Evolutionary conservation across 495 filamentous ascomycete species (phyloP).

Genomic region (Lophiotrema nucula): DNA sequence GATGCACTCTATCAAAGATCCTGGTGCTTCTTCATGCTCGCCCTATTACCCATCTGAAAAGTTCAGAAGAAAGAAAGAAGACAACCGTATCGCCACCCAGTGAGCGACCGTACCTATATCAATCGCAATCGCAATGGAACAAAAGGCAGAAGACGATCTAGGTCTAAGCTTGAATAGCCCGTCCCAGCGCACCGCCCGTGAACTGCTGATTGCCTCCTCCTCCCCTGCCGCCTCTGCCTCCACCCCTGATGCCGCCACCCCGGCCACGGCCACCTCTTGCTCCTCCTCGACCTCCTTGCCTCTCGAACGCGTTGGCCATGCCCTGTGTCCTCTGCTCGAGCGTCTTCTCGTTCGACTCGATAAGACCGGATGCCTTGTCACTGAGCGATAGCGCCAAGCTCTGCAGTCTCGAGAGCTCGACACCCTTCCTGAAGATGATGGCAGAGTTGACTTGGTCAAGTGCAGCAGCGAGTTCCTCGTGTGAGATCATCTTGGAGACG

Average conservation of each 20-base stretch:
- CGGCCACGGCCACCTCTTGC: slow-evolving; percentile 56
- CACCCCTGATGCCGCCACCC: slow-evolving; percentile 57
- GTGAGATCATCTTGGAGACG: slow-evolving; percentile 98
- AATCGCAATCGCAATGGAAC: neutral
- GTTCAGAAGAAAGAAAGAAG: neutral
- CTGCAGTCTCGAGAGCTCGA: slow-evolving; percentile 93
- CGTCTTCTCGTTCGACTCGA: slow-evolving; percentile 95
- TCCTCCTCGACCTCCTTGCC: slow-evolving; percentile 72
- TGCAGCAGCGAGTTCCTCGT: slow-evolving; percentile 94
- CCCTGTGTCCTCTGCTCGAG: slow-evolving; percentile 96
- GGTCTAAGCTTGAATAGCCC: slow-evolving; percentile 59
- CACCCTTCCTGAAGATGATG: slow-evolving; percentile 98
- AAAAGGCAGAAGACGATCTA: neutral
- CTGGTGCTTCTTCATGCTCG: neutral
- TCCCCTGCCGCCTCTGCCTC: slow-evolving; percentile 40
- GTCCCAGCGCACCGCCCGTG: slow-evolving; percentile 62
- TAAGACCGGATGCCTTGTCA: slow-evolving; percentile 92
- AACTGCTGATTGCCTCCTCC: slow-evolving; percentile 61
- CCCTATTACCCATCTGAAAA: neutral
- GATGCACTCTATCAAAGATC: neutral
- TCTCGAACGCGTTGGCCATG: slow-evolving; percentile 89
- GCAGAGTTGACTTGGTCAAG: slow-evolving; percentile 97
- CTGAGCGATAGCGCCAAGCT: slow-evolving; percentile 88
- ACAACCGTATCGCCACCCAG: neutral
- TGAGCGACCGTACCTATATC: too few relatives aligned